phyloP scores from a whole-genome alignment of 805 yeast species.

The Saturnispora serradocipensis region DNA sequence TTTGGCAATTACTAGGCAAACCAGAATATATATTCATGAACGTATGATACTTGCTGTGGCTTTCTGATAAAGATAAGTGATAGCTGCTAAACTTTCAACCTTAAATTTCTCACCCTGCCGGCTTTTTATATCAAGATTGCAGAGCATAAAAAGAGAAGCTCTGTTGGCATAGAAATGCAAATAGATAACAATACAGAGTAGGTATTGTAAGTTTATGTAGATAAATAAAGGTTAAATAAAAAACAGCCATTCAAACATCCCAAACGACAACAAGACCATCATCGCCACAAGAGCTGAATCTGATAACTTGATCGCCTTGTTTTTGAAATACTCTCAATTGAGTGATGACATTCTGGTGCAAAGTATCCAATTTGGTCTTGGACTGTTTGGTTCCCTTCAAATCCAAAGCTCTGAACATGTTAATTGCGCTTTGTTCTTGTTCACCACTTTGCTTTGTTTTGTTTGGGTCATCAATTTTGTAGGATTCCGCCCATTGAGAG shows the following conservation, averaged over 20 bases:
- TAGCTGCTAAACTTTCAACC: neutral
- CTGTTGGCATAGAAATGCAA: neutral
- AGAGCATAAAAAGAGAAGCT: neutral
- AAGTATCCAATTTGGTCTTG: conserved; percentile 49
- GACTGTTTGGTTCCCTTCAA: conserved; percentile 69
- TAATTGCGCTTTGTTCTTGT: conserved; percentile 71
- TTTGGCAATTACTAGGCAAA: conserved; percentile 1
- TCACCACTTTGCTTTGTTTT: conserved; percentile 37
- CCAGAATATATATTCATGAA: conserved; percentile 1
- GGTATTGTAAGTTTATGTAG: neutral
- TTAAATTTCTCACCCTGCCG: neutral
- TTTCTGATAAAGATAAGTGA: neutral
- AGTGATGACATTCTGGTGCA: conserved; percentile 87
- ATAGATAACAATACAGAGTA: neutral
- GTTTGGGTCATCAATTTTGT: conserved; percentile 52
- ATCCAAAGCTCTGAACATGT: conserved; percentile 93
- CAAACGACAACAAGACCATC: conserved; percentile 90
- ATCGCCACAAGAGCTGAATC: conserved; percentile 68
- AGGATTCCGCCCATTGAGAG: conserved; percentile 51
- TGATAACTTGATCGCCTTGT: conserved; percentile 38
- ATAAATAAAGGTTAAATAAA: neutral
- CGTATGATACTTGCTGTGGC: neutral
- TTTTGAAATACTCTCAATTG: conserved; percentile 46
- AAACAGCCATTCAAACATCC: conserved; percentile 28
- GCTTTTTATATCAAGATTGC: neutral